Percentiles rank a stretch among this genome's conserved stretches.
phyloP scores from a whole-genome alignment of 345 rosid species.

The Corymbia maculata region DNA sequence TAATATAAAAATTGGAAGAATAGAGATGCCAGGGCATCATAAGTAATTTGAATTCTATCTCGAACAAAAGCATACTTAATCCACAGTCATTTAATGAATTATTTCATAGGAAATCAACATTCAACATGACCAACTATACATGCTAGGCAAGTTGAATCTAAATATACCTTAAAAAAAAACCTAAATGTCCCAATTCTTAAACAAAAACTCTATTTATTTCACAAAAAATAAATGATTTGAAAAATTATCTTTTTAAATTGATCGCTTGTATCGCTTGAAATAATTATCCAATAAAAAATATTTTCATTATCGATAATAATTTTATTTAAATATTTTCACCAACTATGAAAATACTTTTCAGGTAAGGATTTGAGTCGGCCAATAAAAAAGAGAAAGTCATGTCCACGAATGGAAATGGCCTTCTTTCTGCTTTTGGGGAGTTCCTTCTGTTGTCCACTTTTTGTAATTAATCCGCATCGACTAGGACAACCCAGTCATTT shows the following conservation, averaged over 20 bases:
- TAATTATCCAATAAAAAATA: too few relatives aligned
- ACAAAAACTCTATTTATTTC: too few relatives aligned
- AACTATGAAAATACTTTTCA: too few relatives aligned
- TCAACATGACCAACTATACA: background rate
- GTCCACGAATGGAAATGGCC: background rate
- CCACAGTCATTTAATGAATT: background rate
- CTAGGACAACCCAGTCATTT: background rate
- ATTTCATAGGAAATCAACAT: background rate
- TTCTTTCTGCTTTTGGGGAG: background rate
- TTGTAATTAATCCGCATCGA: background rate
- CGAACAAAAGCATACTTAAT: background rate
- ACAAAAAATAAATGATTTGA: too few relatives aligned
- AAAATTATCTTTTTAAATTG: too few relatives aligned
- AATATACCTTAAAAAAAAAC: background rate
- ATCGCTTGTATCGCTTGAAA: too few relatives aligned
- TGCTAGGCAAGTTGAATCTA: background rate
- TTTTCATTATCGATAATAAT: too few relatives aligned
- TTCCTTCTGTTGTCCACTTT: background rate
- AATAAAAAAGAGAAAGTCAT: background rate
- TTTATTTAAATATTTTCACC: too few relatives aligned
- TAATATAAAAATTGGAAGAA: background rate
- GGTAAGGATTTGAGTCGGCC: background rate
- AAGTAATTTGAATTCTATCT: background rate
- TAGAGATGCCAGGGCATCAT: background rate
- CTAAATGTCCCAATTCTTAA: background rate